These are phyloP conservation scores for Backusella liffmaniae DNA, from an alignment of 192 early-diverging fungal species.

Conservation along the genomic window DNA sequence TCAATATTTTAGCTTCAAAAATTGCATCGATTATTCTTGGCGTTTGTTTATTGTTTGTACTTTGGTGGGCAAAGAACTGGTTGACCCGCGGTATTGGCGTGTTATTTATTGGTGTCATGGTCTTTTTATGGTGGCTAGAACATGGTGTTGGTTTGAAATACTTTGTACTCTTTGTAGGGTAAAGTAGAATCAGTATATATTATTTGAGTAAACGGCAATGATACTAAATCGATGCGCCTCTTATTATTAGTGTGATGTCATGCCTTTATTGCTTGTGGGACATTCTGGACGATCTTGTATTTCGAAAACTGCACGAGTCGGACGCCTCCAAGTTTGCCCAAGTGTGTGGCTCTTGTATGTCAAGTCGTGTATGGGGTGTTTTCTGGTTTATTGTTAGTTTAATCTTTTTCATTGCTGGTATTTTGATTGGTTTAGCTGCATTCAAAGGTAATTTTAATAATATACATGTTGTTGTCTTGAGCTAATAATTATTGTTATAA, in stretches of 20 bases:
- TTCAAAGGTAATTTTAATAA: conserved; percentile 59
- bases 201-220: neutral
- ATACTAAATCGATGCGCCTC: neutral
- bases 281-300: conserved; percentile 90
- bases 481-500: neutral
- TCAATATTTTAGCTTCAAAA: conserved; percentile 86
- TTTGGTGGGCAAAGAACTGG: conserved; percentile 92
- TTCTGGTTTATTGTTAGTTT: conserved; percentile 90
- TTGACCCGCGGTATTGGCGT: conserved; percentile 78
- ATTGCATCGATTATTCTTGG: conserved; percentile 83
- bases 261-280: conserved; percentile 93
- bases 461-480: neutral
- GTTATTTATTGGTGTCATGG: conserved; percentile 79
- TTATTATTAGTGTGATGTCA: conserved; percentile 75
- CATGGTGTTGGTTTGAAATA: conserved; percentile 76
- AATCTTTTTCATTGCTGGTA: conserved; percentile 73
- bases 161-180: conserved; percentile 93
- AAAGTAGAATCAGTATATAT: neutral
- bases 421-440: conserved; percentile 76
- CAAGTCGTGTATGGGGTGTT: conserved; percentile 84
- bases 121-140: conserved; percentile 82
- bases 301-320: conserved; percentile 91
- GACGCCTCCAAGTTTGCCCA: conserved; percentile 88
- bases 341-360: conserved; percentile 63
- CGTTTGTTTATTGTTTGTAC: conserved; percentile 74